Conservation (phyloP, 2,329 filamentous ascomycete species). For the Phialocephala subalpina region DNA sequence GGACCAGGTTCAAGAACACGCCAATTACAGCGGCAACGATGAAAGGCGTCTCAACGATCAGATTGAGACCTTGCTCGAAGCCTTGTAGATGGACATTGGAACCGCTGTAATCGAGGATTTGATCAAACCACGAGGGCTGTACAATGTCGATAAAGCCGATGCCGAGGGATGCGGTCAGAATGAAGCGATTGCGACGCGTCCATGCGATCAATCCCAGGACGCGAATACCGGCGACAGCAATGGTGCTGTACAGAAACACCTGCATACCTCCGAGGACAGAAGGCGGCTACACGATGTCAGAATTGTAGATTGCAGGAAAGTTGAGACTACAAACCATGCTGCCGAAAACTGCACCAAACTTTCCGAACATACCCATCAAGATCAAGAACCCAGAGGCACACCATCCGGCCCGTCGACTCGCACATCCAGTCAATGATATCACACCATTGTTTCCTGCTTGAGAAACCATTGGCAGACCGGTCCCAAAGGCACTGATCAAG, state of each 20-base stretch:
- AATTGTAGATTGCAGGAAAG: background rate
- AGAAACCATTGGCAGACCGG: conserved; percentile 72
- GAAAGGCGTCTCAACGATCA: conserved; percentile 51
- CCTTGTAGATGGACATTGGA: conserved; percentile 47
- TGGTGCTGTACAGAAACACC: conserved; percentile 73
- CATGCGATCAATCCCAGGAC: conserved; percentile 70
- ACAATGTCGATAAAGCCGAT: conserved; percentile 61
- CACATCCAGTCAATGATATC: conserved; percentile 72
- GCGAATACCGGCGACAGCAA: conserved; percentile 70
- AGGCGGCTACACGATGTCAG: conserved; percentile 48
- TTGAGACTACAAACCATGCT: conserved; percentile 54
- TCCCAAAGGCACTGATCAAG: conserved; percentile 67
- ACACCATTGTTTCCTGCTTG: conserved; percentile 77
- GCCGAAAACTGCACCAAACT: conserved; percentile 73
- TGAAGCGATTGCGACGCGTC: conserved; percentile 71
- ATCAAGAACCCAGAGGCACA: conserved; percentile 71
- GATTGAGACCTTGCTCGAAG: conserved; percentile 50
- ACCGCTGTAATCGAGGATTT: conserved; percentile 48
- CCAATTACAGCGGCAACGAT: conserved; percentile 53
- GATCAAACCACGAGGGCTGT: conserved; percentile 49
- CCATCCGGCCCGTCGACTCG: conserved; percentile 73
- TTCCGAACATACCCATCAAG: conserved; percentile 74
- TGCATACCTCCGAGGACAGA: conserved; percentile 57
- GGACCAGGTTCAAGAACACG: conserved; percentile 51
- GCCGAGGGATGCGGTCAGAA: conserved; percentile 67